These are phyloP conservation scores for Medicago ruthenica DNA, from an alignment of 306 rosid genomes.

Conservation along the genomic window DNA sequence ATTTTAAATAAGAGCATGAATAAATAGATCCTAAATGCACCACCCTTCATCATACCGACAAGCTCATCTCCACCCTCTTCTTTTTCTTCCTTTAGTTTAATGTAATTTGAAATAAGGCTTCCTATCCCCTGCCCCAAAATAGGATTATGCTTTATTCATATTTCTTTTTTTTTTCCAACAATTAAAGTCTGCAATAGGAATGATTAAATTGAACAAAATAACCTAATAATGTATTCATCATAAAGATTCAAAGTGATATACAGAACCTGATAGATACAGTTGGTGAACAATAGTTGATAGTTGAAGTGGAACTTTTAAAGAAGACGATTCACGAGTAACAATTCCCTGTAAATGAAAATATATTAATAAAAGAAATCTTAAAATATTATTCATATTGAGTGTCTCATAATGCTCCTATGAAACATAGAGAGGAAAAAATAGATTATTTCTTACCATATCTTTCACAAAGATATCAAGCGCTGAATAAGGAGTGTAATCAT, in stretches of 20 bases:
- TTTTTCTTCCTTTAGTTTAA: conserved; percentile 11
- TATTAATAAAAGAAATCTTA: conserved; percentile 29
- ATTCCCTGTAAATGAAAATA: conserved; percentile 70
- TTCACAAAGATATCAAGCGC: conserved; percentile 97
- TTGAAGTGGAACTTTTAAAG: conserved; percentile 79
- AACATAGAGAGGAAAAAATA: conserved; percentile 19
- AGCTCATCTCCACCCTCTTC: conserved; percentile 7
- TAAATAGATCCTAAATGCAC: conserved; percentile 31
- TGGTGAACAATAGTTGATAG: conserved; percentile 81
- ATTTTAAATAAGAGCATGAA: not conserved
- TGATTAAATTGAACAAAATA: conserved; percentile 30
- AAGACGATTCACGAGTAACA: conserved; percentile 81
- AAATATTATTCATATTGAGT: conserved; percentile 25
- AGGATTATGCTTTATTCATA: conserved; percentile 18
- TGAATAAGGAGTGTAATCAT: conserved; percentile 92
- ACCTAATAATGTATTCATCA: conserved; percentile 27
- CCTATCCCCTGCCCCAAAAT: conserved; percentile 3
- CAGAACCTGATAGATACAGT: conserved; percentile 79
- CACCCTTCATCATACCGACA: conserved; percentile 32
- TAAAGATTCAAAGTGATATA: conserved; percentile 40
- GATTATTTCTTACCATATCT: conserved; percentile 73
- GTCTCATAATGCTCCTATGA: conserved; percentile 8
- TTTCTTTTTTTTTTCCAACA: not conserved
- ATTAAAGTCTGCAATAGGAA: conserved; percentile 20
- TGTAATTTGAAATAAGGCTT: conserved; percentile 27